A percentile compares a stretch with the other conserved stretches of the same genome.
Conservation (phyloP, 2,329 filamentous ascomycete genomes). For the Capronia americana region DNA sequence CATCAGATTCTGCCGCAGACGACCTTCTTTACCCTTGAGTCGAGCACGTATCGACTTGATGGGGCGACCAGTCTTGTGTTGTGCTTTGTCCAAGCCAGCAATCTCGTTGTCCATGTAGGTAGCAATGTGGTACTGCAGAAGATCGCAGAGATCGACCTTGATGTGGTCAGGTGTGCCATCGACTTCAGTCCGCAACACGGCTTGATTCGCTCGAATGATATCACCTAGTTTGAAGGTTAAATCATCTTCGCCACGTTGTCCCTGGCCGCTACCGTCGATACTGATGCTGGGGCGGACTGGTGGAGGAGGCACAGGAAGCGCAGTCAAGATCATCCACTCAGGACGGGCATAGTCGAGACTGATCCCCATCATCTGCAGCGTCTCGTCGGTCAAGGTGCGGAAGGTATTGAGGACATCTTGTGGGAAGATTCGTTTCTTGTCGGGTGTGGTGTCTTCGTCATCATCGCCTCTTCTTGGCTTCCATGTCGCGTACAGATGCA, state of each 20-base stretch:
- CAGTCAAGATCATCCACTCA: conserved; percentile 97
- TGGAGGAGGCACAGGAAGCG: conserved; percentile 92
- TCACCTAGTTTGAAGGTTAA: conserved; percentile 99
- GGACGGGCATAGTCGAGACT: conserved; percentile 94
- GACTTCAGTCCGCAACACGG: conserved; percentile 86
- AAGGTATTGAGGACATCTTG: conserved; percentile 86
- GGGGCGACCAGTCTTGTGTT: conserved; percentile 95
- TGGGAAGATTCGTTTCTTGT: conserved; percentile 82
- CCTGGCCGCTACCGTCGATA: conserved; percentile 90
- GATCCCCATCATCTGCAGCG: conserved; percentile 84
- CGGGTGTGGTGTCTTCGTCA: conserved; percentile 74
- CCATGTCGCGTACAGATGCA: conserved; percentile 79
- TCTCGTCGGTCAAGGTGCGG: conserved; percentile 79
- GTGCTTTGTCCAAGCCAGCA: conserved; percentile 87
- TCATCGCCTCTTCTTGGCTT: conserved; percentile 72
- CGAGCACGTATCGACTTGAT: conserved; percentile 96
- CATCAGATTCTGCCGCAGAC: conserved; percentile 98
- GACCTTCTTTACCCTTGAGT: conserved; percentile 98
- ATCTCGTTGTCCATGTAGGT: conserved; percentile 99
- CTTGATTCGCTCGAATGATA: conserved; percentile 96
- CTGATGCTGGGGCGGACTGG: conserved; percentile 96
- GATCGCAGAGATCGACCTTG: conserved; percentile 83
- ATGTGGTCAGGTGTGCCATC: conserved; percentile 94
- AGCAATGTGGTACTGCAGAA: conserved; percentile 96
- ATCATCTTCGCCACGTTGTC: conserved; percentile 95